Base-by-base conservation (phyloP, 2,329 filamentous ascomycete genomes). In the Colletotrichum sp. region DNA sequence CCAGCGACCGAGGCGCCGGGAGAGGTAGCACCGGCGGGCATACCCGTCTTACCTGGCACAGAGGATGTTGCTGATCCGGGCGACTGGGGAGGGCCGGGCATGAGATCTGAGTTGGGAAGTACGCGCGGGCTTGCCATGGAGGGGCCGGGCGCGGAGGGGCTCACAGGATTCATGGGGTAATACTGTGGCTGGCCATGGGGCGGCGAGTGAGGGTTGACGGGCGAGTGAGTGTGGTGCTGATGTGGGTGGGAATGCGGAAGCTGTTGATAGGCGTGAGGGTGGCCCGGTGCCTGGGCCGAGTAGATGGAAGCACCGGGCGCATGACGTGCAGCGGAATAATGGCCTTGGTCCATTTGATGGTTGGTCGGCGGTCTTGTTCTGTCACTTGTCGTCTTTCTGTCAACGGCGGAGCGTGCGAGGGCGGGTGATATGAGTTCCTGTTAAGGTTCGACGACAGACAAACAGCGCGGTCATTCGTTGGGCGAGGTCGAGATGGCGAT, bases 301-400 rank as follows among this genome's bases (percentile, higher is more conserved):
- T 76, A 76, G 39, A 68, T n/a, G 32, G 70, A 64, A 69, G 64
- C 63, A 64, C 44, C 73, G 44, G 57, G 63, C 32, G 71, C 75
- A 77, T 77, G 75, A 77, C 71, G 65, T 77, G 75, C 75, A 77
- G 71, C 75, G 49, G 65, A 62, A 75, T 77, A 75, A 66, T 77
- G 59, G 29, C 49, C 61, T 69, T 73, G 66, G 49, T 77, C 66
- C 75, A 77, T 77, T 57, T 73, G 70, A 49, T 49, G 70, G 69
- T 69, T 73, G 70, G 59, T 64, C 25, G 70, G 27, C 30, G 70
- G 29, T 52, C 34, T 22, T 30, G 36, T 27, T 66, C 69, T 61
- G 59, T 76, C 73, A 76, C 44, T 55, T 76, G 32, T 76, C 73
- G 70, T 55, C 65, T 76, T 70, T 76, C 36, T 55, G 62, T 63